These are phyloP conservation scores for Citrus unshiu DNA, from an alignment of 345 rosid species.

Conservation along the genomic window DNA sequence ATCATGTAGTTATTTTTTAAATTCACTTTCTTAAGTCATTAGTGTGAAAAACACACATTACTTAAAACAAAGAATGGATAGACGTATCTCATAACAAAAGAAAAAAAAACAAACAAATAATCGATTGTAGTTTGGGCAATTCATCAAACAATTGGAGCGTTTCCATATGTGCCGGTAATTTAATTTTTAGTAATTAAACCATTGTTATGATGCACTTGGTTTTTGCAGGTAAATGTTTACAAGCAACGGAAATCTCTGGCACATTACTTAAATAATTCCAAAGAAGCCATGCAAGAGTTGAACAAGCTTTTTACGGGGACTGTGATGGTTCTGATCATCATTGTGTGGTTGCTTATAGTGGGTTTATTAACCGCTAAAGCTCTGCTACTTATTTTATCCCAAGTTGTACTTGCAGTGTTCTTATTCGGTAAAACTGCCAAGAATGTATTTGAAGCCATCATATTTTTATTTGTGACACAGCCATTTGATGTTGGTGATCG, in stretches of 20 bases:
- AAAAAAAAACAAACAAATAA: too few relatives aligned
- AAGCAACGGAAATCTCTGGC: neutral
- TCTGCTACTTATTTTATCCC: constrained; percentile 14
- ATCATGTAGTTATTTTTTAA: too few relatives aligned
- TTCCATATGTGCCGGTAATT: too few relatives aligned
- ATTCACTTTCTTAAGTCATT: too few relatives aligned
- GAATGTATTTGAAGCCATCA: constrained; percentile 66
- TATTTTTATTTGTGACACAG: constrained; percentile 72
- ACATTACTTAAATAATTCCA: neutral
- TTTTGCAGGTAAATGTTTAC: neutral
- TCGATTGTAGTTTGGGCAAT: too few relatives aligned
- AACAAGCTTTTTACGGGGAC: neutral
- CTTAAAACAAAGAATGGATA: too few relatives aligned
- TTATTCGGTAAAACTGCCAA: constrained; percentile 74
- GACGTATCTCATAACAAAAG: too few relatives aligned
- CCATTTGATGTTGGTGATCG: constrained; percentile 80
- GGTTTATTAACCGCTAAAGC: neutral
- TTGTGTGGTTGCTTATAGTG: neutral
- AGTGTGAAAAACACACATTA: too few relatives aligned
- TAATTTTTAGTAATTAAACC: too few relatives aligned
- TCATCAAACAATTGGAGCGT: too few relatives aligned
- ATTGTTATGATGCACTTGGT: neutral
- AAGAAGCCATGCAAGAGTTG: neutral
- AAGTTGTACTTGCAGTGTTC: constrained; percentile 59
- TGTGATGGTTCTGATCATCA: neutral